Percentiles rank a stretch among this genome's conserved stretches.
Conservation (phyloP, 2,329 filamentous ascomycete species). For the Colletotrichum plurivorum region DNA sequence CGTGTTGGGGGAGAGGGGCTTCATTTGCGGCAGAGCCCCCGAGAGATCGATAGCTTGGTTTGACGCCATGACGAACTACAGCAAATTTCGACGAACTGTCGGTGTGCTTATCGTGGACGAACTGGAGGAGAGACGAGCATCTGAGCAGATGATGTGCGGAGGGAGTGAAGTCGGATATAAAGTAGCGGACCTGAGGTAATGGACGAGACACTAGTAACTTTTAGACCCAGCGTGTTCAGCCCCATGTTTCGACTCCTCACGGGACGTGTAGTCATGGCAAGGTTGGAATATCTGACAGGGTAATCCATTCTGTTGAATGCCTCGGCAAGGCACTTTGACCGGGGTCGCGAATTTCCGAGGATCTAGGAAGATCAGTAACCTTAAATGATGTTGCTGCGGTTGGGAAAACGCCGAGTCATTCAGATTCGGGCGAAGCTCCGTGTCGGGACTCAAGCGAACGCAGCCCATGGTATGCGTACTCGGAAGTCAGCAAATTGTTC, state of each 20-base stretch:
- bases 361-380: not conserved
- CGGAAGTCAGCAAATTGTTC: too few relatives aligned
- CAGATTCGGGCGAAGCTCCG: not conserved
- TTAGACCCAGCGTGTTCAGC: constrained; percentile 24
- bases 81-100: not conserved
- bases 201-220: constrained; percentile 28
- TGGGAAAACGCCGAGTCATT: not conserved
- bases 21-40: constrained; percentile 53
- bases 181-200: constrained; percentile 24
- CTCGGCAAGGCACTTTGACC: constrained; percentile 22
- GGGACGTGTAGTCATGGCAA: constrained; percentile 29
- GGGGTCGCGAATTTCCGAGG: constrained; percentile 12
- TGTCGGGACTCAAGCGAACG: not conserved
- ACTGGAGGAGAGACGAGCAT: not conserved
- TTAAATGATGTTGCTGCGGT: not conserved
- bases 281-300: constrained; percentile 14
- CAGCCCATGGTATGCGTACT: too few relatives aligned
- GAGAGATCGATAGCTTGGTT: constrained; percentile 40
- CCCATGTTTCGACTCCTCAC: not conserved
- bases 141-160: not conserved
- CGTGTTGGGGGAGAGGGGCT: constrained; percentile 53
- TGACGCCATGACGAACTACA: constrained; percentile 45
- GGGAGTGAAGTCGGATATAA: constrained; percentile 26
- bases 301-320: constrained; percentile 22
- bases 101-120: not conserved